Percentiles rank a stretch among this genome's conserved stretches.
Conservation (phyloP, 2,329 filamentous ascomycete genomes). For the Thermomyces lanuginosus region DNA sequence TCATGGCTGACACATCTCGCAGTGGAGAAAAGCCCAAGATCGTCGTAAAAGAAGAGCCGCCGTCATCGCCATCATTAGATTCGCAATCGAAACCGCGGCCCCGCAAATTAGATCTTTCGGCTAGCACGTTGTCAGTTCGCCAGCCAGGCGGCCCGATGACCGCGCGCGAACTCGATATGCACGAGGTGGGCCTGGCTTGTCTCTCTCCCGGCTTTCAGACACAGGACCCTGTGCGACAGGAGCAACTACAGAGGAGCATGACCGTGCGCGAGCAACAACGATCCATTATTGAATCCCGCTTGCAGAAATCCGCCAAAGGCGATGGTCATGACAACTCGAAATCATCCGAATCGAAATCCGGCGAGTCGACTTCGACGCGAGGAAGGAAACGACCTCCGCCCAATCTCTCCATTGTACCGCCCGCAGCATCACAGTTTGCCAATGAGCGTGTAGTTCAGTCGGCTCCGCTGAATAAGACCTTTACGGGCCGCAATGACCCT, state of each 20-base stretch:
- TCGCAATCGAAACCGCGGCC: constrained; percentile 42
- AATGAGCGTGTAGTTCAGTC: constrained; percentile 94
- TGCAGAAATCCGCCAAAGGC: constrained; percentile 74
- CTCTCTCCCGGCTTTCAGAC: constrained; percentile 92
- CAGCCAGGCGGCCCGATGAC: constrained; percentile 55
- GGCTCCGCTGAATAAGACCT: constrained; percentile 83
- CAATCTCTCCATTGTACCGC: constrained; percentile 85
- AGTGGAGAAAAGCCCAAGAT: constrained; percentile 54
- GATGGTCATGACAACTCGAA: constrained; percentile 46
- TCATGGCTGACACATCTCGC: constrained; percentile 13
- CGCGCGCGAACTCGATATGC: constrained; percentile 64
- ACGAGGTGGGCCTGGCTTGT: constrained; percentile 85
- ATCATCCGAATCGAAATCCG: constrained; percentile 34
- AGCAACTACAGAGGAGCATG: constrained; percentile 85
- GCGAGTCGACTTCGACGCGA: constrained; percentile 21
- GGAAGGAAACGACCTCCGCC: constrained; percentile 50
- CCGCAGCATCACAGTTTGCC: constrained; percentile 79
- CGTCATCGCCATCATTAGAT: constrained; percentile 57
- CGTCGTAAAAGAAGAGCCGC: constrained; percentile 89
- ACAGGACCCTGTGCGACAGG: constrained; percentile 89
- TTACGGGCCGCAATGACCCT: constrained; percentile 73
- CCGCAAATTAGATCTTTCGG: constrained; percentile 31
- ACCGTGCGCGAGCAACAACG: constrained; percentile 87
- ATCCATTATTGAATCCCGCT: constrained; percentile 79
- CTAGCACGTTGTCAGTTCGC: constrained; percentile 41